A percentile compares a stretch with the other conserved stretches of the same genome.
Evolutionary conservation across 164 flowering plant species (phyloP).

Genomic region (Vitis labrusca): DNA sequence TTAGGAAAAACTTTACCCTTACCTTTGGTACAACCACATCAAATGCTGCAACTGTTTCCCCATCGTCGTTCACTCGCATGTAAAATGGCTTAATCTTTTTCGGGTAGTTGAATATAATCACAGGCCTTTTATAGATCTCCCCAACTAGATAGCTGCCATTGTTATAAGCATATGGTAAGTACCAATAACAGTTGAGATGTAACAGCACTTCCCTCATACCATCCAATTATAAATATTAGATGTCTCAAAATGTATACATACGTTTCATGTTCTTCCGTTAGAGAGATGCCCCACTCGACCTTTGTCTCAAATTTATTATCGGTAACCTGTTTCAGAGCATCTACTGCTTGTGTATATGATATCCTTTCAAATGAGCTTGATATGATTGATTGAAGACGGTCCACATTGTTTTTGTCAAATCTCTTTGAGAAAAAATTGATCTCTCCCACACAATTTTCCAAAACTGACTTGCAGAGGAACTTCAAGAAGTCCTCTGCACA

Average conservation of each 20-base stretch:
- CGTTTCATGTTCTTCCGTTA: constrained; percentile 82
- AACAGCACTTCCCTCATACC: neutral
- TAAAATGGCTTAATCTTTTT: constrained; percentile 76
- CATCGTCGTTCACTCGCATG: constrained; percentile 65
- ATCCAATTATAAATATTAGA: neutral
- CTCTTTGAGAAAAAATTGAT: constrained; percentile 56
- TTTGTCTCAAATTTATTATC: constrained; percentile 43
- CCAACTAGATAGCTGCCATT: constrained; percentile 71
- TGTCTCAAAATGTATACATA: constrained; percentile 13
- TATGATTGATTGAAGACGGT: constrained; percentile 48
- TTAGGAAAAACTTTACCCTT: constrained; percentile 2
- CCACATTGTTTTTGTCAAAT: constrained; percentile 39
- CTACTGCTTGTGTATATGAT: constrained; percentile 70
- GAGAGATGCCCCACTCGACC: constrained; percentile 57
- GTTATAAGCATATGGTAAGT: neutral
- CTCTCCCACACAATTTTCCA: constrained; percentile 65
- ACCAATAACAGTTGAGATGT: neutral
- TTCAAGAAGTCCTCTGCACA: constrained; percentile 75
- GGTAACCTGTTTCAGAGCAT: constrained; percentile 54
- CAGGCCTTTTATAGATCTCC: constrained; percentile 59
- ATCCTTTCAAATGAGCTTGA: constrained; percentile 54
- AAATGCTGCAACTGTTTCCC: constrained; percentile 74
- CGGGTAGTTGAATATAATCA: constrained; percentile 67
- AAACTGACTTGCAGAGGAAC: constrained; percentile 64
- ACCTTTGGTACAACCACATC: constrained; percentile 87